Conservation (phyloP, 2,329 filamentous ascomycete genomes). For the Ophiocordyceps polyrhachis-furcata region DNA sequence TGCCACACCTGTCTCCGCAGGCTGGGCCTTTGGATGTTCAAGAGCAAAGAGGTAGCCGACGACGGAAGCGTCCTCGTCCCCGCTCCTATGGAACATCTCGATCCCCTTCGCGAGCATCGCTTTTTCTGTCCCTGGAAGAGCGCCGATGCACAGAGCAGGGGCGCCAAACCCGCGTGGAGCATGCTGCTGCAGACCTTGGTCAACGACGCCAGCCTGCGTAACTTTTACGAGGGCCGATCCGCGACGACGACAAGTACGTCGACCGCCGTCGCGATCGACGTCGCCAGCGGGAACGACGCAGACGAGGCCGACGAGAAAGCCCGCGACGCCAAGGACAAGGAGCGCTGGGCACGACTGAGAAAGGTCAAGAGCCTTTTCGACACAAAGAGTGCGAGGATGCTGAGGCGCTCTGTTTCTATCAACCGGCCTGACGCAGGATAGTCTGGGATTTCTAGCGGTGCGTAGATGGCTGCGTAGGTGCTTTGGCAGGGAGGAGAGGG, state of each 20-base stretch:
- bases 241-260: constrained; percentile 6
- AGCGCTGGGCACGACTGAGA: constrained; percentile 52
- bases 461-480: background rate
- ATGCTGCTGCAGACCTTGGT: constrained; percentile 33
- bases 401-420: constrained; percentile 16
- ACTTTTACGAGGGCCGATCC: constrained; percentile 14
- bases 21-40: constrained; percentile 87
- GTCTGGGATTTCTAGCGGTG: constrained; percentile 4
- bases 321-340: constrained; percentile 44
- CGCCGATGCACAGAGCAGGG: constrained; percentile 34
- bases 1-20: constrained; percentile 79
- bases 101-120: constrained; percentile 54
- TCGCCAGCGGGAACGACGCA: constrained; percentile 3
- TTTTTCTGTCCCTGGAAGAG: constrained; percentile 75
- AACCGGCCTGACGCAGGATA: constrained; percentile 23
- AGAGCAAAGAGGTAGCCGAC: constrained; percentile 46
- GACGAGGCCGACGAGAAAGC: constrained; percentile 22
- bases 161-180: constrained; percentile 32
- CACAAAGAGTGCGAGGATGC: constrained; percentile 39
- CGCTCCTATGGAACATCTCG: constrained; percentile 46
- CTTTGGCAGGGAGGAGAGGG: background rate
- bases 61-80: constrained; percentile 33
- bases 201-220: constrained; percentile 37
- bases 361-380: constrained; percentile 56
- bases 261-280: constrained; percentile 1